Conservation (phyloP, 2,329 filamentous ascomycete species). For the Neopestalotiopsis rosae region DNA sequence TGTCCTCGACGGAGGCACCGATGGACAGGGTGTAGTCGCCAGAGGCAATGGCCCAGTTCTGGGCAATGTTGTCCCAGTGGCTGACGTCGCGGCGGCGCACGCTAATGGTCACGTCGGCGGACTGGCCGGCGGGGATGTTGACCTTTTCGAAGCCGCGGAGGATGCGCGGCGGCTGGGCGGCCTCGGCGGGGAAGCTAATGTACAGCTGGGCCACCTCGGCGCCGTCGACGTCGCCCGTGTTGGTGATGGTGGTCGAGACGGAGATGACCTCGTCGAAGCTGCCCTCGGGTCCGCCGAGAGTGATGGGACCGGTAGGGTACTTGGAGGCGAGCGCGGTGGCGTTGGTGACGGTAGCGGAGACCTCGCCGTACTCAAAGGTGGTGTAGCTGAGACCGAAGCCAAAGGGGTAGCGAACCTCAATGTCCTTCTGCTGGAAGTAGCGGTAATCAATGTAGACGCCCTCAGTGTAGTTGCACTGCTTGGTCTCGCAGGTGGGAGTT, state of each 20-base stretch:
- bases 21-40: conserved; percentile 30
- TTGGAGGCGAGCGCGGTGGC: conserved; percentile 42
- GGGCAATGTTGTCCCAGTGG: conserved; percentile 63
- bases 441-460: conserved; percentile 62
- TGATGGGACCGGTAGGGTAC: conserved; percentile 49
- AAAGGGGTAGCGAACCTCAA: conserved; percentile 58
- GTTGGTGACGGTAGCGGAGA: conserved; percentile 15
- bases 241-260: conserved; percentile 54
- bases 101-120: conserved; percentile 53
- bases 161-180: conserved; percentile 47
- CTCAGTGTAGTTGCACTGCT: conserved; percentile 39
- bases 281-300: conserved; percentile 58
- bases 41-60: conserved; percentile 63
- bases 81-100: conserved; percentile 66
- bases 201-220: conserved; percentile 65
- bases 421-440: conserved; percentile 54
- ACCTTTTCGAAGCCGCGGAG: conserved; percentile 69
- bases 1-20: conserved; percentile 5
- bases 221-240: conserved; percentile 55
- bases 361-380: conserved; percentile 28
- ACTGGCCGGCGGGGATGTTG: conserved; percentile 51
- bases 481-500: conserved; percentile 34
- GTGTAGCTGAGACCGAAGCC: conserved; percentile 63
- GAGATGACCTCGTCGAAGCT: conserved; percentile 60
- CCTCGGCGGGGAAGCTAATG: conserved; percentile 53